Evolutionary conservation across 75 land plant genomes (phyloP), one percentile per base, ranked within the genome.

Genomic region (Adiantum capillusveneris): DNA sequence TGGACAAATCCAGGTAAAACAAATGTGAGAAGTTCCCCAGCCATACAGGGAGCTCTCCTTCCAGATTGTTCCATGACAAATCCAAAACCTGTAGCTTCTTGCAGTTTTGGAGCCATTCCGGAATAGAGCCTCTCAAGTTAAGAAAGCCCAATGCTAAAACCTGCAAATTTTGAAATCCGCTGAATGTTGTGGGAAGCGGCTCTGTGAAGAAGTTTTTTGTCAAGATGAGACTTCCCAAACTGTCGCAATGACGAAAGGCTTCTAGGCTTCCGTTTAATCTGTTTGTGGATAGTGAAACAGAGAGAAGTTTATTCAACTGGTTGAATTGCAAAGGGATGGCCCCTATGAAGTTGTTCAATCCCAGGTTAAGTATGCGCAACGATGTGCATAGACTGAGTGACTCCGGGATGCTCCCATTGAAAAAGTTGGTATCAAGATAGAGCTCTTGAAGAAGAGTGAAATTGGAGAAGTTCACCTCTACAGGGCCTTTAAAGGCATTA

Each of bases 71-170:
- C 58, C 31, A 22, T 7, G 87, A 77, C 39, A 84, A 24, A 58
- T 84, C 83, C 53, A 84, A 39, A 29, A 75, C 42, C 60, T 77
- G 80, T 62, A 80, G 41, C n/a, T 46, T 60, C 11, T 54, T 56
- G 31, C 55, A 58, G 18, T 46, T 57, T 0, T 31, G 55, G 39
- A 76, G 31, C 79, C 83, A 80, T 1, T 25, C 45, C 0, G 83
- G 79, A 42, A 76, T 54, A 11, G 54, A n/a, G 27, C 83, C 83
- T 0, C 44, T 44, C 16, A 80, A 72, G 1, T 45, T 18, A 53
- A 64, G 67, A 36, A 68, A 57, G 27, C 77, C 66, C 28, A 81
- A 46, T n/a, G 56, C 29, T 7, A 71, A 56, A 44, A 65, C 48
- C 21, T 65, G 56, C 22, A 80, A 28, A 3, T 42, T 66, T 17